Percentiles rank a stretch among this genome's conserved stretches.
Evolutionary conservation across 768 basidiomycete species (phyloP).

Genomic region (Mrakia frigida): DNA sequence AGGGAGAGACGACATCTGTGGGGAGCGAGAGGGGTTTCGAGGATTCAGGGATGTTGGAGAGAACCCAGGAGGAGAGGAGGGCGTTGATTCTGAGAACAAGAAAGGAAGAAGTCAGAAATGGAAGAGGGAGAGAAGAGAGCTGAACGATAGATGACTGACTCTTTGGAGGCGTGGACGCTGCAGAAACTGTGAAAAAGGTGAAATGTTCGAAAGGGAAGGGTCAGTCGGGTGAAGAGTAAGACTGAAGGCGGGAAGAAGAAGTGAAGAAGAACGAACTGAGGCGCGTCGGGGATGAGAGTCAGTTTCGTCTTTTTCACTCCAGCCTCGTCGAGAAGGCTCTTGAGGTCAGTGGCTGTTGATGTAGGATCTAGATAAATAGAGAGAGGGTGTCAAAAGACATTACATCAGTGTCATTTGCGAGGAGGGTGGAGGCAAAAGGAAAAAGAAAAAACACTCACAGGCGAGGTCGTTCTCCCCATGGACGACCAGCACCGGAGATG

Average conservation of each 20-base stretch:
- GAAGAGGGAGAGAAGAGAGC: not conserved
- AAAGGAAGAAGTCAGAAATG: not conserved
- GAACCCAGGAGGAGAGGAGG: constrained; percentile 49
- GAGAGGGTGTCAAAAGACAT: not conserved
- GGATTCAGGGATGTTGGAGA: constrained; percentile 68
- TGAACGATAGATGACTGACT: not conserved
- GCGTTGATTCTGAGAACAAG: constrained; percentile 32
- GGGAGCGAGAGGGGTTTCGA: constrained; percentile 58
- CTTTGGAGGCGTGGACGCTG: not conserved
- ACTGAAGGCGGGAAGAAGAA: not conserved
- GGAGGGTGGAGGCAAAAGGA: not conserved
- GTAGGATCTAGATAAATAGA: not conserved
- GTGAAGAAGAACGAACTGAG: not conserved
- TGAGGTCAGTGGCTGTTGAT: not conserved
- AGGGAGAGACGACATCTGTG: constrained; percentile 43
- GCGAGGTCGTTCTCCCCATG: constrained; percentile 12
- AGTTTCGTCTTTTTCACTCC: not conserved
- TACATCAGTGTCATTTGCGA: not conserved
- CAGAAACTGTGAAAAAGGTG: not conserved
- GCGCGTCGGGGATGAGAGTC: not conserved
- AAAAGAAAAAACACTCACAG: not conserved
- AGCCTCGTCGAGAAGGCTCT: not conserved
- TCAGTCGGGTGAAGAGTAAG: not conserved
- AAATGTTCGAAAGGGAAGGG: not conserved
- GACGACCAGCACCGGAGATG: not conserved